These are phyloP conservation scores for Paracoccidioides lutzii DNA, from an alignment of 2,329 filamentous ascomycete genomes.

Conservation along the genomic window DNA sequence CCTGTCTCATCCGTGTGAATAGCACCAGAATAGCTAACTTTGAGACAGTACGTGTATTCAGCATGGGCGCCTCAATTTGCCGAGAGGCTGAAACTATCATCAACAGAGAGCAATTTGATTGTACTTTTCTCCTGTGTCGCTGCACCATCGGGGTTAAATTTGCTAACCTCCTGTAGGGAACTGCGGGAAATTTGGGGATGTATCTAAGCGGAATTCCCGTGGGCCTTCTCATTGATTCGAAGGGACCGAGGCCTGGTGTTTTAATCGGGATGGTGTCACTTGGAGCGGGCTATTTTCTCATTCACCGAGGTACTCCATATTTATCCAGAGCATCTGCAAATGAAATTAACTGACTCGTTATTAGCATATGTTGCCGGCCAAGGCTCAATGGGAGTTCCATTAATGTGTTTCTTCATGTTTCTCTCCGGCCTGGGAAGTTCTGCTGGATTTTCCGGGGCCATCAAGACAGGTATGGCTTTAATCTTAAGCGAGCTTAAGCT, in stretches of 20 bases:
- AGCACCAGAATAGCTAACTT: slow-evolving; percentile 12
- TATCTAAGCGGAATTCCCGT: slow-evolving; percentile 82
- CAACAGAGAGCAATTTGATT: slow-evolving; percentile 89
- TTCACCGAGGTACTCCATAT: slow-evolving; percentile 44
- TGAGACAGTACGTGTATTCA: slow-evolving; percentile 79
- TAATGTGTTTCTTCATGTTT: slow-evolving; percentile 71
- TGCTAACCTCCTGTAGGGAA: slow-evolving; percentile 36
- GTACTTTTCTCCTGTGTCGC: slow-evolving; percentile 35
- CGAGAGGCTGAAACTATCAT: slow-evolving; percentile 68
- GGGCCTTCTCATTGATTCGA: slow-evolving; percentile 73
- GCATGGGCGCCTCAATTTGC: slow-evolving; percentile 97
- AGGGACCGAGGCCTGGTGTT: slow-evolving; percentile 67
- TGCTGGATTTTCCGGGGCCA: slow-evolving; percentile 73
- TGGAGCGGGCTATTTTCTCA: slow-evolving; percentile 69
- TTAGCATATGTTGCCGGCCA: slow-evolving; percentile 59
- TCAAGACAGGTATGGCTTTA: slow-evolving; percentile 53
- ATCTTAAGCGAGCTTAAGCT: not conserved
- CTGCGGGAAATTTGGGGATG: slow-evolving; percentile 60
- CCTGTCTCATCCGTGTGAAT: slow-evolving; percentile 4
- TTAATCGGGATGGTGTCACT: slow-evolving; percentile 61
- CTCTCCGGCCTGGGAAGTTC: slow-evolving; percentile 81
- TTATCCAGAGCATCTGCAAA: not conserved
- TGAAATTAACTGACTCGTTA: not conserved
- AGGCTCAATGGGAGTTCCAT: slow-evolving; percentile 41
- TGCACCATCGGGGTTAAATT: not conserved